Evolutionary conservation across 1,284 basidiomycete genomes (phyloP), one percentile per base, ranked within the genome.

Genomic region (Papiliotrema nemorosa): DNA sequence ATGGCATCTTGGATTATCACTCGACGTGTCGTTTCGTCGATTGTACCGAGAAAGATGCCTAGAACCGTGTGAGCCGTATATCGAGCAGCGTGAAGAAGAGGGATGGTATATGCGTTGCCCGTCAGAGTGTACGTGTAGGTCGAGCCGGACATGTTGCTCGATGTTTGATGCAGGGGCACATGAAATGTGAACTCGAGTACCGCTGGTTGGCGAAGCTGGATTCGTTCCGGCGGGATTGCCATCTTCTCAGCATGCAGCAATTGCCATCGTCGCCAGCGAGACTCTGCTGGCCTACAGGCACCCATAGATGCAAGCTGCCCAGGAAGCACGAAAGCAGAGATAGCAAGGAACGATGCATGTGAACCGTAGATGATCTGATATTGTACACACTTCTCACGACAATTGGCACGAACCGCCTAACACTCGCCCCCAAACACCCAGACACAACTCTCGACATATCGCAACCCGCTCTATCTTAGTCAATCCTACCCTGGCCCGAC

Each of bases 11-110:
- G 50, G 39, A 73, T 55, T 10, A 53, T 52, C n/a, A 49, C 35
- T 12, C 40, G 6, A 49, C 37, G 16, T 46, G 34, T 31, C 35
- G 42, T n/a, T 6, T 37, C 29, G 43, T 36, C 42, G 27, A 44
- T 35, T n/a, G 53, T 43, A 13, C 64, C 67, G 44, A 77, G 62
- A 46, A 78, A 68, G 25, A 77, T 55, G n/a, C 76, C 76, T n/a
- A 63, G 51, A 36, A 72, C 61, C 20, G 69, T 66, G 5, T 56
- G 54, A 2, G 67, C 63, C 0, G 73, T 72, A 57, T 74, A 66
- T 25, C 63, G 49, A 10, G 68, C 68, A 4, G 68, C 63, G 46
- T 72, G 70, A 0, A 70, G 58, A n/a, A 72, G 56, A 4, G 68
- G 67, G 0, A 70, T 40, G 22, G 62, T 42, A 52, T 68, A 70